Conservation (phyloP, 345 rosid genomes). For the Gossypium anomalum region DNA sequence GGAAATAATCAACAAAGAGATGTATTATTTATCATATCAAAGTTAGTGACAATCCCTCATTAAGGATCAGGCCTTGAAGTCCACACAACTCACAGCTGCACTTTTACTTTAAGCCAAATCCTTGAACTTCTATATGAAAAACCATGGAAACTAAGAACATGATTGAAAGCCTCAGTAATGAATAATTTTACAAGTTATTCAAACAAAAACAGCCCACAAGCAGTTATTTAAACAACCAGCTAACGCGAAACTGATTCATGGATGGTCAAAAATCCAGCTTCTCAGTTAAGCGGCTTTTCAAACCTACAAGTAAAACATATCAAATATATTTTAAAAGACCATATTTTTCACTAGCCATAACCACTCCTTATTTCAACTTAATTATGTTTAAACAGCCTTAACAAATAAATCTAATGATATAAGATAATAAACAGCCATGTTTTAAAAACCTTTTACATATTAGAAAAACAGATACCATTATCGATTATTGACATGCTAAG, state of each 20-base stretch:
- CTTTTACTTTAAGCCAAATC: not conserved
- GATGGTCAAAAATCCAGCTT: not conserved
- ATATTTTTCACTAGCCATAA: conserved; percentile 3
- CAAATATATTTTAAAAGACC: not conserved
- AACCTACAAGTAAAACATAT: conserved; percentile 1
- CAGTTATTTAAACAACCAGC: not conserved
- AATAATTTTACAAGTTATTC: not conserved
- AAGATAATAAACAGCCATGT: not conserved
- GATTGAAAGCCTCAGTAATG: not conserved
- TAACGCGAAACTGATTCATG: not conserved
- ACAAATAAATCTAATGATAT: not conserved
- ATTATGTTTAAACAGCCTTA: not conserved
- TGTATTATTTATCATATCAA: not conserved
- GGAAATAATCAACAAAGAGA: not conserved
- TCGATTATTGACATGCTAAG: not conserved
- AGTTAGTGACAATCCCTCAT: not conserved
- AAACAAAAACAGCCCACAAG: not conserved
- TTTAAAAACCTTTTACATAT: not conserved
- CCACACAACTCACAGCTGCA: not conserved
- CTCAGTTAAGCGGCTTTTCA: not conserved
- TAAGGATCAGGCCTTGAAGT: not conserved
- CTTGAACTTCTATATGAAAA: not conserved
- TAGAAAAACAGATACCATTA: not conserved
- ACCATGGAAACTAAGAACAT: not conserved
- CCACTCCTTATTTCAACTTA: conserved; percentile 30